These are phyloP conservation scores for Colletotrichum aenigma DNA, from an alignment of 2,329 filamentous ascomycete genomes.

Conservation along the genomic window DNA sequence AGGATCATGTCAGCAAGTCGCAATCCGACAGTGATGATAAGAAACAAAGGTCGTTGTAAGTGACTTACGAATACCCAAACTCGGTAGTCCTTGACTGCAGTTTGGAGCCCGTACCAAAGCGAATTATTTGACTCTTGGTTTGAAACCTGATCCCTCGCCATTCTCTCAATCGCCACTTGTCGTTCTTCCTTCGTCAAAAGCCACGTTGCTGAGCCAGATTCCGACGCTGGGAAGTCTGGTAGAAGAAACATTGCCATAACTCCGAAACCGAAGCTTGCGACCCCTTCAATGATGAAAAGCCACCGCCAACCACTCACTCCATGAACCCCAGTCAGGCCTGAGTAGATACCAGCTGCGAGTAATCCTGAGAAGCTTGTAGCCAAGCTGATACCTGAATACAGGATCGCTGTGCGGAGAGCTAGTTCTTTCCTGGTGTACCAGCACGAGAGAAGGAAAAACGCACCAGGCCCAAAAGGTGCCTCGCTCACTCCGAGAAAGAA, in stretches of 20 bases:
- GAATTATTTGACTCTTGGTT: conserved; percentile 1
- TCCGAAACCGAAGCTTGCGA: neutral
- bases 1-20: accelerated
- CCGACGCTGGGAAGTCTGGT: neutral
- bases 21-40: too few relatives aligned
- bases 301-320: neutral
- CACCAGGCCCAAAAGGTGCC: neutral
- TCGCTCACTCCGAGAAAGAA: neutral
- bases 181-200: neutral
- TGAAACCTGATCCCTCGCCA: conserved; percentile 22
- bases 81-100: conserved; percentile 24
- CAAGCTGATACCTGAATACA: neutral
- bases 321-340: neutral
- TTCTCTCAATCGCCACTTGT: conserved; percentile 9
- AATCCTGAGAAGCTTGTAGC: neutral
- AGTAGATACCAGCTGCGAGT: conserved; percentile 22
- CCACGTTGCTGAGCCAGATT: neutral
- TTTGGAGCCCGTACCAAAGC: conserved; percentile 18
- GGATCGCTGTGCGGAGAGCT: conserved; percentile 47
- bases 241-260: neutral
- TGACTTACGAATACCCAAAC: conserved; percentile 25
- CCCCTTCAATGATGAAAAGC: neutral
- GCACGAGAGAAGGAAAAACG: conserved; percentile 58
- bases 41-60: neutral
- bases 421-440: conserved; percentile 76